Conservation (phyloP, 495 filamentous ascomycete genomes). For the Xylaria bambusicola region DNA sequence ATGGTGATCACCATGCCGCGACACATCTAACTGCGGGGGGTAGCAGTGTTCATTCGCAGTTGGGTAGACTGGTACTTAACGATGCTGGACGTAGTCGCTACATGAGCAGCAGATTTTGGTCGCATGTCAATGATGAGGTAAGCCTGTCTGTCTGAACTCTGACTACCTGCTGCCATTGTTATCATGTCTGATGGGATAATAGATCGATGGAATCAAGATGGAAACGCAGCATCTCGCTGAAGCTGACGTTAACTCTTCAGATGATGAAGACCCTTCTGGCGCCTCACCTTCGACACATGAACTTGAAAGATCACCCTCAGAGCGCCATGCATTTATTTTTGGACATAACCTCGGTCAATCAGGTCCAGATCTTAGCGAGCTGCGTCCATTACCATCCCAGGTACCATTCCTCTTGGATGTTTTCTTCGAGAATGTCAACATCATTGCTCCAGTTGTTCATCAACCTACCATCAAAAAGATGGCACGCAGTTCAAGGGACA, state of each 20-base stretch:
- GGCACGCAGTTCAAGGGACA: conserved; percentile 39
- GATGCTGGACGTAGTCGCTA: conserved; percentile 48
- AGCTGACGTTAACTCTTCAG: conserved; percentile 42
- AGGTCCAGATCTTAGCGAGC: conserved; percentile 38
- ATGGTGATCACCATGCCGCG: conserved; percentile 6
- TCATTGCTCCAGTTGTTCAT: conserved; percentile 50
- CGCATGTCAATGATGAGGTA: conserved; percentile 56
- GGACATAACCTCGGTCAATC: conserved; percentile 42
- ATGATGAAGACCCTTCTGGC: conserved; percentile 38
- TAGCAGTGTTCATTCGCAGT: conserved; percentile 33
- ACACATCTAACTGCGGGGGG: conserved; percentile 8
- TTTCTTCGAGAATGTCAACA: conserved; percentile 58
- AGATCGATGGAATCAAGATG: conserved; percentile 50
- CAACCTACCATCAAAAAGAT: conserved; percentile 54
- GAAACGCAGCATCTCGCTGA: conserved; percentile 34
- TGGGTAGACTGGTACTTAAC: conserved; percentile 47
- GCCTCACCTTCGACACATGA: conserved; percentile 41
- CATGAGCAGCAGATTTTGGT: conserved; percentile 57
- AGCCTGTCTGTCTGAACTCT: conserved; percentile 11
- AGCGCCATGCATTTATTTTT: conserved; percentile 59
- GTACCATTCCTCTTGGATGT: conserved; percentile 53
- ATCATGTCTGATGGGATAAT: conserved; percentile 18
- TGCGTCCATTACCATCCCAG: conserved; percentile 56
- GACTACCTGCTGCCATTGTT: conserved; percentile 8
- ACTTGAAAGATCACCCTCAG: conserved; percentile 43